Evolutionary conservation across 148 eudicot genomes (phyloP).

Genomic region (Pharnaceum exiguum): DNA sequence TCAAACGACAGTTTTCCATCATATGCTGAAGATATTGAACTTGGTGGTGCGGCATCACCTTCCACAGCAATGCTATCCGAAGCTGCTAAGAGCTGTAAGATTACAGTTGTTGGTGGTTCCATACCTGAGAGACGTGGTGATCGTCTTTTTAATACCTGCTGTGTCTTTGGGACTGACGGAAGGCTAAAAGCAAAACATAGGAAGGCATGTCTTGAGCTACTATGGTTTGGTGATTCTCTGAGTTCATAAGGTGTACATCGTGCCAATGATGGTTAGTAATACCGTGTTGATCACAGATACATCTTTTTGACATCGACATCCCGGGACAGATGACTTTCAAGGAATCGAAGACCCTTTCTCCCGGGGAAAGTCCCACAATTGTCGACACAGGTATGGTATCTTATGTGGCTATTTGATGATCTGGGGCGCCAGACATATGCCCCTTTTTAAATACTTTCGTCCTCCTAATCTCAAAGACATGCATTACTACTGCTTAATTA

Average conservation of each 20-base stretch:
- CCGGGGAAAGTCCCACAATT: constrained; percentile 66
- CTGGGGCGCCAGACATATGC: no score
- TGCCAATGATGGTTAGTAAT: neutral
- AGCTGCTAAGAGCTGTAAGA: constrained; percentile 35
- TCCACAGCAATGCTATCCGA: constrained; percentile 76
- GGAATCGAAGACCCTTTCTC: constrained; percentile 66
- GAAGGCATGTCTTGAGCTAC: constrained; percentile 41
- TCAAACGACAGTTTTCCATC: constrained; percentile 70
- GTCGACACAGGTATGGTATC: constrained; percentile 62
- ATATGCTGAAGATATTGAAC: constrained; percentile 76
- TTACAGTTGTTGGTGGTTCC: constrained; percentile 81
- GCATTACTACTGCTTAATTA: no score
- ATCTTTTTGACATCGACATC: constrained; percentile 72
- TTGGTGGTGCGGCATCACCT: constrained; percentile 64
- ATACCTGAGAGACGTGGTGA: constrained; percentile 71
- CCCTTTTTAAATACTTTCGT: no score
- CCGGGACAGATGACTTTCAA: constrained; percentile 63
- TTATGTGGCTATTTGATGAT: neutral
- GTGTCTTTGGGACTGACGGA: constrained; percentile 65
- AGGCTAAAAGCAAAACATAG: constrained; percentile 67
- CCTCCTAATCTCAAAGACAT: no score
- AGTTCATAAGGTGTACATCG: neutral
- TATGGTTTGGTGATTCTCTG: constrained; percentile 6
- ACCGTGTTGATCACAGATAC: constrained; percentile 36
- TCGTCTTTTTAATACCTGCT: constrained; percentile 63